These are phyloP conservation scores for Cryptosporidium xiaoi DNA, from an alignment of 169 alveolate genomes.

Conservation along the genomic window DNA sequence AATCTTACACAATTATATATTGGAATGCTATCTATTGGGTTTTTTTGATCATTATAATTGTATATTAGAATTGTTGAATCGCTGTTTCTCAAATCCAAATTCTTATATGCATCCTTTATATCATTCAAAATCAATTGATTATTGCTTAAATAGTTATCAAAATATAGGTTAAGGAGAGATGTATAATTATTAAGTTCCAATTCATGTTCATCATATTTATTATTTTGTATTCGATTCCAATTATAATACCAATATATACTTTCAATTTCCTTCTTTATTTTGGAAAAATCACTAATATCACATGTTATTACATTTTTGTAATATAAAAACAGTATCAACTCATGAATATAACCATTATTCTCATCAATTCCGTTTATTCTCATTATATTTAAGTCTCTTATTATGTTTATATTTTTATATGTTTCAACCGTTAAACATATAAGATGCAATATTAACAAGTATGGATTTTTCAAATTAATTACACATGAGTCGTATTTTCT, in stretches of 20 bases:
- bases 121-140: constrained; percentile 11
- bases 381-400: constrained; percentile 48
- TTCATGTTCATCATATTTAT: constrained; percentile 9
- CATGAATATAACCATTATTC: not conserved
- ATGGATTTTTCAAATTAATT: constrained; percentile 51
- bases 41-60: constrained; percentile 2
- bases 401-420: constrained; percentile 19
- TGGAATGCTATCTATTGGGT: constrained; percentile 41
- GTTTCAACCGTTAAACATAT: constrained; percentile 50
- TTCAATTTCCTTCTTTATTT: not conserved
- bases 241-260: constrained; percentile 36
- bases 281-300: constrained; percentile 1
- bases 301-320: constrained; percentile 9
- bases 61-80: constrained; percentile 29
- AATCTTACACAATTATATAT: constrained; percentile 27
- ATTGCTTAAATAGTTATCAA: constrained; percentile 11
- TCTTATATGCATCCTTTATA: constrained; percentile 23
- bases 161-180: constrained; percentile 21
- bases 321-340: constrained; percentile 17
- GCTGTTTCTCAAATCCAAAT: constrained; percentile 30
- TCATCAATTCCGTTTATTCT: not conserved
- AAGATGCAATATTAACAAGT: constrained; percentile 56
- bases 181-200: not conserved
- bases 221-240: constrained; percentile 52
- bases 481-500: constrained; percentile 39